These are phyloP conservation scores for Debaryomycetaceae sp. DNA, from an alignment of 1,139 yeast genomes.

Conservation along the genomic window DNA sequence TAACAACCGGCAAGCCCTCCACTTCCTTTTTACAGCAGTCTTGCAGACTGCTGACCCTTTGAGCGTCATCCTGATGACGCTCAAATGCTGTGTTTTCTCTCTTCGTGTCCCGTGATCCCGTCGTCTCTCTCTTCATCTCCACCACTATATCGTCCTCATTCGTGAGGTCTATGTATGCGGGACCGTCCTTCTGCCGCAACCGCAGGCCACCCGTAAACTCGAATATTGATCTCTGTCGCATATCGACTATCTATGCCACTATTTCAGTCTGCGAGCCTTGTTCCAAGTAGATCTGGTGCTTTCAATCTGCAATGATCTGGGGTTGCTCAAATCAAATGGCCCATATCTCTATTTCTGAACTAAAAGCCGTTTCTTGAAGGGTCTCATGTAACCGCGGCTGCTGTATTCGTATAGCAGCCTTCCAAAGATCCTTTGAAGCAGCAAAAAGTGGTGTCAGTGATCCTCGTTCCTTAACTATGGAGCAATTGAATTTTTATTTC, in stretches of 20 bases:
- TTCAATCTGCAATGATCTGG: not conserved
- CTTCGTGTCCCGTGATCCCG: too few relatives aligned
- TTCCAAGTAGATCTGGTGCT: not conserved
- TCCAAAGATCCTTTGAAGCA: not conserved
- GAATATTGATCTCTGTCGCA: slow-evolving; percentile 12
- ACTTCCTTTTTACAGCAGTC: too few relatives aligned
- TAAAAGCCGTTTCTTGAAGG: not conserved
- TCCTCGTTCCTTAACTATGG: too few relatives aligned
- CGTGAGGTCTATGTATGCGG: slow-evolving; percentile 6
- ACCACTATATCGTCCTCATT: slow-evolving; percentile 5
- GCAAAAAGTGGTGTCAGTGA: too few relatives aligned
- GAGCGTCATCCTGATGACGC: too few relatives aligned
- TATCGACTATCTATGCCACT: not conserved
- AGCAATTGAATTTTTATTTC: not conserved
- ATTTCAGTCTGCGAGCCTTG: not conserved
- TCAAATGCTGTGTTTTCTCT: too few relatives aligned
- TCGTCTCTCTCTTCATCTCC: not conserved
- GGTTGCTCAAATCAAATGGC: not conserved
- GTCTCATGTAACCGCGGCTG: not conserved
- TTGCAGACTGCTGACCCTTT: too few relatives aligned
- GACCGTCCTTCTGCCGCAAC: not conserved
- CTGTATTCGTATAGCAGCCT: not conserved
- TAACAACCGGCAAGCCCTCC: too few relatives aligned
- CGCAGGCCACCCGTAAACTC: slow-evolving; percentile 7
- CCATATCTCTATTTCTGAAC: not conserved